A percentile compares a stretch with the other conserved stretches of the same genome.
phyloP scores from a whole-genome alignment of 2,329 filamentous ascomycete species.

The Fusarium compactum region DNA sequence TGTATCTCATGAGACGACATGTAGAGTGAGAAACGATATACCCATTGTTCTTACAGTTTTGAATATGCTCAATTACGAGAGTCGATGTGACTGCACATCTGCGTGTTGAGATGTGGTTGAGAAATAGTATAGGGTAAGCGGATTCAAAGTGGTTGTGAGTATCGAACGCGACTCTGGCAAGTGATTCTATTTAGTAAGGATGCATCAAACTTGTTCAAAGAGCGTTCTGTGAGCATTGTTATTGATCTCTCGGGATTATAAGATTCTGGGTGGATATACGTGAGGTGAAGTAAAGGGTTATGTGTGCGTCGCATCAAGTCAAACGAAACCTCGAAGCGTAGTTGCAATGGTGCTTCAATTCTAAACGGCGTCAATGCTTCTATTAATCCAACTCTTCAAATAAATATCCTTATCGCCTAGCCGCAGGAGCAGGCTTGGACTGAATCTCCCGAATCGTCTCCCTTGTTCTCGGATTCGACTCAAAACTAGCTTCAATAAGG shows the following conservation, averaged over 20 bases:
- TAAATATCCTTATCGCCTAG: not conserved
- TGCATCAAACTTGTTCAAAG: no score
- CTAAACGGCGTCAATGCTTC: not conserved
- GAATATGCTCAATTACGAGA: not conserved
- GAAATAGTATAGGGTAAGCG: not conserved
- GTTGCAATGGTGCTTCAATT: not conserved
- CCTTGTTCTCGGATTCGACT: constrained; percentile 69
- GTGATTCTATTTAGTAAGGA: no score
- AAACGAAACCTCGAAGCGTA: not conserved
- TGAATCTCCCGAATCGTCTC: constrained; percentile 70
- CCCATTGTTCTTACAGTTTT: not conserved
- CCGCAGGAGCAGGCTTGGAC: constrained; percentile 60
- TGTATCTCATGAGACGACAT: not conserved
- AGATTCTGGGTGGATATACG: no score
- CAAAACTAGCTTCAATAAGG: constrained; percentile 72
- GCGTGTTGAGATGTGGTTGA: no score
- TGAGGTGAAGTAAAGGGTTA: no score
- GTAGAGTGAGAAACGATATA: not conserved
- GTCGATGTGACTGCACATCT: no score
- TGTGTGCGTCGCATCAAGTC: not conserved
- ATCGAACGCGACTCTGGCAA: not conserved
- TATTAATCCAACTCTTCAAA: not conserved
- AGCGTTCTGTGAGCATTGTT: no score
- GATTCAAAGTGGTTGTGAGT: not conserved
- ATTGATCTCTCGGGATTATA: no score